Percentiles rank a stretch among this genome's conserved stretches.
These are phyloP conservation scores for Kazachstania kunashirensis DNA, from an alignment of 805 yeast species.

Conservation along the genomic window DNA sequence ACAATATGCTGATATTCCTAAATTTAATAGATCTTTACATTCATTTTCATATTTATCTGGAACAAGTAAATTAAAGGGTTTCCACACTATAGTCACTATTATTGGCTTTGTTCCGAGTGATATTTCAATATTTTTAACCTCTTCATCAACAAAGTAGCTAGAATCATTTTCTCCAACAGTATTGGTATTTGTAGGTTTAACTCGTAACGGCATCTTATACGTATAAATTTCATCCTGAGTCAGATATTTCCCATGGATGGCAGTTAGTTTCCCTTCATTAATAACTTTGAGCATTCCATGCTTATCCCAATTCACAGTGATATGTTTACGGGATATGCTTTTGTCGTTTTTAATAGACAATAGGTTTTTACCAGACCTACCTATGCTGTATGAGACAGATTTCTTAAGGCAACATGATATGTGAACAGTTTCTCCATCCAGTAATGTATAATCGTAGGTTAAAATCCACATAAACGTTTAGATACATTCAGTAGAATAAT, in stretches of 20 bases:
- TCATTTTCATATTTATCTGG: no score
- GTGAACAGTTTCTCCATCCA: slow-evolving; percentile 10
- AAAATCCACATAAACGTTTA: slow-evolving; percentile 21
- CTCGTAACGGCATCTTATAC: no score
- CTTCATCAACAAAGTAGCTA: no score
- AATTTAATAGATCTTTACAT: no score
- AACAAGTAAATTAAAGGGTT: slow-evolving; percentile 12
- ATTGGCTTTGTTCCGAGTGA: slow-evolving; percentile 23
- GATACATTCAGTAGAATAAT: no score
- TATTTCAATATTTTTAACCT: neutral
- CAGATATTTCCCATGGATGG: slow-evolving; percentile 12
- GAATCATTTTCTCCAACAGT: no score
- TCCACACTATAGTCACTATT: slow-evolving; percentile 9
- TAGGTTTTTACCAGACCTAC: slow-evolving; percentile 25
- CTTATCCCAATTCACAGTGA: slow-evolving; percentile 14
- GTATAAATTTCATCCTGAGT: slow-evolving; percentile 12
- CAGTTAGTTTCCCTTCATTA: slow-evolving; percentile 26
- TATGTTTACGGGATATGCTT: slow-evolving; percentile 27
- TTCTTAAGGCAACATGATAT: slow-evolving; percentile 14
- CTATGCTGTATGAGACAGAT: slow-evolving; percentile 14
- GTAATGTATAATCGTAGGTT: slow-evolving; percentile 14
- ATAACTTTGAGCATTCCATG: slow-evolving; percentile 4
- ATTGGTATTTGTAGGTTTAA: no score
- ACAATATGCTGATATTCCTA: no score
- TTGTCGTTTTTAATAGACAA: slow-evolving; percentile 26